Evolutionary conservation across 1,284 basidiomycete species (phyloP).

Genomic region (Papiliotrema nemorosa): DNA sequence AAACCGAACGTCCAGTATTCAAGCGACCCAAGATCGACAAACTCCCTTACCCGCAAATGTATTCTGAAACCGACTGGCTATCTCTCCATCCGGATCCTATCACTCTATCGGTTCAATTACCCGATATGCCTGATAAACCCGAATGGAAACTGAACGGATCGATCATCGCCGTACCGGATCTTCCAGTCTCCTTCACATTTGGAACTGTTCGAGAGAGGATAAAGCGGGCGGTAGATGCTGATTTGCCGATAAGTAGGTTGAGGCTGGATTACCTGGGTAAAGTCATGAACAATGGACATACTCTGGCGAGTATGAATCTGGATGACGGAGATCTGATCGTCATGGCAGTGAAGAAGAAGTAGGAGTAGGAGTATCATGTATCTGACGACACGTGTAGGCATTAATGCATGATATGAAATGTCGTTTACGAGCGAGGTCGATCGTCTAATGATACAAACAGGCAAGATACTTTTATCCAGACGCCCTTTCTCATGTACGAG

Average conservation of each 20-base stretch:
- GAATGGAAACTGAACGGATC: conserved; percentile 88
- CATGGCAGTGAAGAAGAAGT: conserved; percentile 67
- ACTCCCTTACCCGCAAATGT: conserved; percentile 70
- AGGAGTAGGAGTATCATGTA: conserved; percentile 8
- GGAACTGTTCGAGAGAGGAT: conserved; percentile 84
- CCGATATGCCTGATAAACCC: conserved; percentile 68
- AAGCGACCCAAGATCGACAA: conserved; percentile 80
- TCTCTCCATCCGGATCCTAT: conserved; percentile 84
- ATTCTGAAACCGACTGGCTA: conserved; percentile 71
- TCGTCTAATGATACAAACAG: too few species aligned
- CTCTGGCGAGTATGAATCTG: conserved; percentile 79
- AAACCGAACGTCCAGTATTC: conserved; percentile 54
- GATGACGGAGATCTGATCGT: conserved; percentile 80
- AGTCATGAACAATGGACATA: conserved; percentile 77
- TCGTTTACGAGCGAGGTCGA: too few species aligned
- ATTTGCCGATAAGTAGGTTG: conserved; percentile 71
- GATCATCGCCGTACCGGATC: conserved; percentile 68
- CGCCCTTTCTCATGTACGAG: too few species aligned
- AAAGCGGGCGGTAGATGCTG: conserved; percentile 67
- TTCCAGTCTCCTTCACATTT: conserved; percentile 75
- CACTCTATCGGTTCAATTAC: conserved; percentile 74
- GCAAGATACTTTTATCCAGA: too few species aligned
- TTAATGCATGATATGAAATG: neutral
- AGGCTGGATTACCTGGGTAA: conserved; percentile 72
- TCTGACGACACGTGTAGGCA: neutral